phyloP scores from a whole-genome alignment of 805 yeast species.

The Kazachstania africana region DNA sequence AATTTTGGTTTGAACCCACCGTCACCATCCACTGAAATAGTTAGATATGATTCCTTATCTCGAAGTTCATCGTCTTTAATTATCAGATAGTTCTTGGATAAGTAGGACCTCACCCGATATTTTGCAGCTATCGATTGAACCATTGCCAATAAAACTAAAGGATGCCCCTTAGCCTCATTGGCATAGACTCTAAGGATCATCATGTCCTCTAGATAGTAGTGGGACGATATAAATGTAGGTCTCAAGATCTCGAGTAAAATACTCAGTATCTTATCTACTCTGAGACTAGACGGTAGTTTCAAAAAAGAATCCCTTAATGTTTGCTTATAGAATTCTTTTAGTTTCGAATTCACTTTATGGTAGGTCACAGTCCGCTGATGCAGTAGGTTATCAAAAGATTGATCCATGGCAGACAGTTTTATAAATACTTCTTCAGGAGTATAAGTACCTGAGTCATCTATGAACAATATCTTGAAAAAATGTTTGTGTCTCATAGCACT shows the following conservation, averaged over 20 bases:
- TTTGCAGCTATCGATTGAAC: slow-evolving; percentile 12
- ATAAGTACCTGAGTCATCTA: no score
- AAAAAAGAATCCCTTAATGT: background rate
- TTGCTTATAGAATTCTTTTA: no score
- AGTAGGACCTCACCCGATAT: slow-evolving; percentile 8
- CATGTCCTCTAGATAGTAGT: slow-evolving; percentile 11
- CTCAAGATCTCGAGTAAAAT: background rate
- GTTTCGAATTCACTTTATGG: no score
- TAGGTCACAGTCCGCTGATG: no score
- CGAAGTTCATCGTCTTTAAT: slow-evolving; percentile 6
- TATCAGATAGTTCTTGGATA: slow-evolving; percentile 11
- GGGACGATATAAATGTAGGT: background rate
- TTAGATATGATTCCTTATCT: background rate
- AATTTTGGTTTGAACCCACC: no score
- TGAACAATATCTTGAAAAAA: no score
- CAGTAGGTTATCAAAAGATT: no score
- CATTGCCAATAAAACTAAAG: slow-evolving; percentile 13
- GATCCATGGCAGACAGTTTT: no score
- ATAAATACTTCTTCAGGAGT: no score
- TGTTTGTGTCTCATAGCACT: background rate
- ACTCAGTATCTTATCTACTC: background rate
- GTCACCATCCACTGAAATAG: background rate
- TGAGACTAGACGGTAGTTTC: background rate
- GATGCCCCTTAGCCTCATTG: slow-evolving; percentile 15
- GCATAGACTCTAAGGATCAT: slow-evolving; percentile 18